A percentile compares a stretch with the other conserved stretches of the same genome.
phyloP scores from a whole-genome alignment of 2,329 filamentous ascomycete genomes.

The Aspergillus thermomutatus region DNA sequence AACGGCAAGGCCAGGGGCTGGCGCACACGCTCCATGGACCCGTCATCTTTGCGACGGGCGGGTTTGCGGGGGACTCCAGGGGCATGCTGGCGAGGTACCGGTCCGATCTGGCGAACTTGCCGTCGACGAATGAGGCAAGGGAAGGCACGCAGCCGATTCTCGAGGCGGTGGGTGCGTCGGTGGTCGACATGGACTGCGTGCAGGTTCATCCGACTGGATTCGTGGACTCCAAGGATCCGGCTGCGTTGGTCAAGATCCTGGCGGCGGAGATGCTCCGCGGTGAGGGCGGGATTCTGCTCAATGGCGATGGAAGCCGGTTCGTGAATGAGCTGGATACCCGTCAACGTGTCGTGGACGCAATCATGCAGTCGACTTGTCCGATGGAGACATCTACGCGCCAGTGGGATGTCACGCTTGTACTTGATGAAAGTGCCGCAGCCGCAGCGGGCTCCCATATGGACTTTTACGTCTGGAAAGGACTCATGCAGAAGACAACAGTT shows the following conservation, averaged over 20 bases:
- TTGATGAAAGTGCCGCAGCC: constrained; percentile 57
- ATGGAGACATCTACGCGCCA: constrained; percentile 41
- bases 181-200: constrained; percentile 50
- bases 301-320: constrained; percentile 49
- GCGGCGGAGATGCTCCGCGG: constrained; percentile 62
- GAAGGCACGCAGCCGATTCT: constrained; percentile 52
- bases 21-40: constrained; percentile 45
- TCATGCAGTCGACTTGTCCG: constrained; percentile 40
- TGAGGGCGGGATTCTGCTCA: constrained; percentile 59
- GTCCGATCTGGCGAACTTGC: constrained; percentile 57
- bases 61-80: constrained; percentile 60
- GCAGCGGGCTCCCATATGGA: constrained; percentile 55
- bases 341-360: constrained; percentile 53
- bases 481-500: constrained; percentile 57
- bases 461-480: constrained; percentile 62
- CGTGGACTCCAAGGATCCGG: constrained; percentile 50
- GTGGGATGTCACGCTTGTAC: constrained; percentile 58
- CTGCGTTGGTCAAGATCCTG: constrained; percentile 56
- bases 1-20: not conserved
- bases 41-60: constrained; percentile 60
- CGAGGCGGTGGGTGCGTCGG: constrained; percentile 36
- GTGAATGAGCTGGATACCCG: constrained; percentile 62
- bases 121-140: constrained; percentile 61
- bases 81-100: constrained; percentile 56
- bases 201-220: constrained; percentile 66